A percentile compares a stretch with the other conserved stretches of the same genome.
Evolutionary conservation across 1,139 yeast genomes (phyloP).

Genomic region (Pichia sp.): DNA sequence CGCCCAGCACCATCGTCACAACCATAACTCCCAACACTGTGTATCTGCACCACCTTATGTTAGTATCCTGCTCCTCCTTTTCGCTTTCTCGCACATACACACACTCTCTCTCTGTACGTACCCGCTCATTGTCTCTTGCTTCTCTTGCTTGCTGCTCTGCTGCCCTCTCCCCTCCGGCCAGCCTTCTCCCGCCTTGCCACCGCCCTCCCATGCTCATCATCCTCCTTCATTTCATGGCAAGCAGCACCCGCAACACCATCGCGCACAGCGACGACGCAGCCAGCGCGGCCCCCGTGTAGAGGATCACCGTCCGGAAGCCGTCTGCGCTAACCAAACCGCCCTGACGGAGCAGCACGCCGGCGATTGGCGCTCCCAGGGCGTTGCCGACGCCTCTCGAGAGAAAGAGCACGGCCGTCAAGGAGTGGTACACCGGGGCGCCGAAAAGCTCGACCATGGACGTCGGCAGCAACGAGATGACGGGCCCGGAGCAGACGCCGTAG

Average conservation of each 20-base stretch:
- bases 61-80: conserved; percentile 2
- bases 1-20: conserved; percentile 55
- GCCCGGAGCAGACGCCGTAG: conserved; percentile 34
- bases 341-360: conserved; percentile 24
- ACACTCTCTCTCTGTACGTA: neutral
- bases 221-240: neutral
- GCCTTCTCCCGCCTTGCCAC: too few relatives aligned
- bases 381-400: conserved; percentile 35
- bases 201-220: too few relatives aligned
- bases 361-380: conserved; percentile 36
- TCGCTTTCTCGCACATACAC: too few relatives aligned
- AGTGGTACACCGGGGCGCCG: conserved; percentile 31
- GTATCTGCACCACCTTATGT: conserved; percentile 39
- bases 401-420: conserved; percentile 31
- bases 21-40: conserved; percentile 66
- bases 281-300: conserved; percentile 1
- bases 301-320: neutral
- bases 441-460: conserved; percentile 30
- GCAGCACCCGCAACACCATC: neutral
- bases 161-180: neutral
- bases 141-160: neutral
- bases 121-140: conserved; percentile 7
- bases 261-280: conserved; percentile 2
- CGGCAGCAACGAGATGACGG: conserved; percentile 40
- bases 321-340: neutral